Evolutionary conservation across 108 stramenopile species (phyloP).

Genomic region (Pseudonitzschia delicatissima): DNA sequence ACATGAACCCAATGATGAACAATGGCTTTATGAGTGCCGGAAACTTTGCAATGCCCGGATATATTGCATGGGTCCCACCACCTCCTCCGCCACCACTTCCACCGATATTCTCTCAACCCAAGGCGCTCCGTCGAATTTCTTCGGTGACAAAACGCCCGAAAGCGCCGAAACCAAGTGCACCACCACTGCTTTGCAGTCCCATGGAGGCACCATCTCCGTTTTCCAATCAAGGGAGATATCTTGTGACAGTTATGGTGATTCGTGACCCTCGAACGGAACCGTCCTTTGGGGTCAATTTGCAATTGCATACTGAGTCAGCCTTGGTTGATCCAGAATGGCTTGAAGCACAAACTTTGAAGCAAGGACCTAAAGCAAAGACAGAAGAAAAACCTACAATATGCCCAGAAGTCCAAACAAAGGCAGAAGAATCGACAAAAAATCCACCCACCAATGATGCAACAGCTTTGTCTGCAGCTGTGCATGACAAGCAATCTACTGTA

Average conservation of each 20-base stretch:
- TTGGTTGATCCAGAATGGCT: conserved; percentile 39
- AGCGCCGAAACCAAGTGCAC: conserved; percentile 2
- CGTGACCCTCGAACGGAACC: conserved; percentile 25
- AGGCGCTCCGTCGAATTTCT: not conserved
- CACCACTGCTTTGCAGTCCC: conserved; percentile 6
- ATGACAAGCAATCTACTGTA: too few species aligned
- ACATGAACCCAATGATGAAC: not conserved
- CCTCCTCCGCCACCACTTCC: conserved; percentile 17
- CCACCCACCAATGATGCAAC: too few species aligned
- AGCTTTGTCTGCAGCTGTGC: too few species aligned
- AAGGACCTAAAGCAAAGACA: conserved; percentile 1
- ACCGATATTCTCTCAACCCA: conserved; percentile 13
- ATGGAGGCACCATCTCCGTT: conserved; percentile 42
- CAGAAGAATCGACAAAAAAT: not conserved
- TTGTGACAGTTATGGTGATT: conserved; percentile 27
- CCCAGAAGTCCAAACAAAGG: not conserved
- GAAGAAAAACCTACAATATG: not conserved
- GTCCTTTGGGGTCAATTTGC: conserved; percentile 58
- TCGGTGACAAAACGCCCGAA: conserved; percentile 6
- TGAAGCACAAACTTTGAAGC: not conserved
- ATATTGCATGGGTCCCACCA: not conserved
- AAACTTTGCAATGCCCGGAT: not conserved
- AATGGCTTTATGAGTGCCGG: not conserved
- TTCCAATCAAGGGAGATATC: conserved; percentile 19
- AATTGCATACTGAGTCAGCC: conserved; percentile 38